Conservation (phyloP, 179 eudicot genomes). For the Heliamphora pulchella region DNA sequence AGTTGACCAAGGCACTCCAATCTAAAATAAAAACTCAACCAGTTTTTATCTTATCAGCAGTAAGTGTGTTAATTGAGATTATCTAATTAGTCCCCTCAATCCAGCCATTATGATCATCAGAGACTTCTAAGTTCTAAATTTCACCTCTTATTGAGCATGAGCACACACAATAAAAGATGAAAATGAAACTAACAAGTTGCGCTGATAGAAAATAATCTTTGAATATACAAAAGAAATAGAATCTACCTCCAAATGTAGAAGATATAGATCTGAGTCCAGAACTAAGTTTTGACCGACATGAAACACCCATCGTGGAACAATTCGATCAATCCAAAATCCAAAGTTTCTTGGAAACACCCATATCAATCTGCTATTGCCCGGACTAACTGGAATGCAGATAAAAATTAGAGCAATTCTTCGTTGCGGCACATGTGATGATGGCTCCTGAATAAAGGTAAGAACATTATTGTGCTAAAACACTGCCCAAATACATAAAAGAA, state of each 20-base stretch:
- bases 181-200: not conserved
- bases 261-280: slow-evolving; percentile 75
- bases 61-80: not conserved
- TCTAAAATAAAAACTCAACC: not conserved
- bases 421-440: slow-evolving; percentile 21
- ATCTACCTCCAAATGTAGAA: slow-evolving; percentile 42
- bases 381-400: slow-evolving; percentile 82
- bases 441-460: slow-evolving; percentile 29
- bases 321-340: slow-evolving; percentile 61
- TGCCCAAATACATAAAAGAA: not conserved
- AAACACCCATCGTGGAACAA: slow-evolving; percentile 77
- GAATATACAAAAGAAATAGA: not conserved
- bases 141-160: not conserved
- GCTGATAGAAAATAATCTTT: not conserved
- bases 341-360: slow-evolving; percentile 64
- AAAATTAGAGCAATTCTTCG: slow-evolving; percentile 39
- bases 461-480: not conserved
- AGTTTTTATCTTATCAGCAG: not conserved
- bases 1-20: not conserved
- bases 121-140: not conserved
- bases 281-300: slow-evolving; percentile 67
- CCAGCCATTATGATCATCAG: not conserved
- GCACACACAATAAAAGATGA: not conserved
- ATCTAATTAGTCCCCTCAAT: too few species aligned
- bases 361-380: slow-evolving; percentile 79